A percentile compares a stretch with the other conserved stretches of the same genome.
Conservation (phyloP, 2,329 filamentous ascomycete genomes). For the Colletotrichum limetticola region DNA sequence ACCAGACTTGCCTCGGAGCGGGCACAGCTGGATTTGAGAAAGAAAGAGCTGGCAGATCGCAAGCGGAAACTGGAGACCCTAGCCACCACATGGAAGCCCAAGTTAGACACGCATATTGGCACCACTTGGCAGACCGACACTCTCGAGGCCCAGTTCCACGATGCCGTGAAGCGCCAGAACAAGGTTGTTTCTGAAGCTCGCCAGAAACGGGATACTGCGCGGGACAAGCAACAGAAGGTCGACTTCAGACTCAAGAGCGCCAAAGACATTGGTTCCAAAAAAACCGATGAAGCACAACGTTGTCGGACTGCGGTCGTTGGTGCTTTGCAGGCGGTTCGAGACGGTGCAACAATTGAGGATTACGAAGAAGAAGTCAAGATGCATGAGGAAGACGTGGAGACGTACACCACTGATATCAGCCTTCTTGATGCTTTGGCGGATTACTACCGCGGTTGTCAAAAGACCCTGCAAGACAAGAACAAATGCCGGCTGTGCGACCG, state of each 20-base stretch:
- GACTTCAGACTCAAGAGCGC: conserved; percentile 77
- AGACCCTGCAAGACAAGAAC: conserved; percentile 73
- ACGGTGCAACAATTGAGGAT: conserved; percentile 61
- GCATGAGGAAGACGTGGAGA: conserved; percentile 67
- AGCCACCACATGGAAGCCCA: conserved; percentile 77
- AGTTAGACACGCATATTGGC: conserved; percentile 74
- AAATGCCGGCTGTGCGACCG: conserved; percentile 82
- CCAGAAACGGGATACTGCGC: conserved; percentile 75
- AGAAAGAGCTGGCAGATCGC: conserved; percentile 80
- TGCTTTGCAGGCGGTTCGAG: conserved; percentile 57
- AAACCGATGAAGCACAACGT: conserved; percentile 68
- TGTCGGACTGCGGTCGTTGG: conserved; percentile 68
- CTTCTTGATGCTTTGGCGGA: conserved; percentile 75
- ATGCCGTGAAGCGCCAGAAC: conserved; percentile 66
- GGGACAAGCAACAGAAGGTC: conserved; percentile 79
- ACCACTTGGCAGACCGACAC: conserved; percentile 74
- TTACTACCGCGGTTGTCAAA: conserved; percentile 77
- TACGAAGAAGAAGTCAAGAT: conserved; percentile 62
- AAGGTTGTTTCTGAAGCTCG: conserved; percentile 72
- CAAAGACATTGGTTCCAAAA: conserved; percentile 72
- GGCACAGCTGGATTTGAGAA: conserved; percentile 84
- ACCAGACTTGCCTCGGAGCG: conserved; percentile 84
- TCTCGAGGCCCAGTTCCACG: conserved; percentile 78
- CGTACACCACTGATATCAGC: conserved; percentile 73
- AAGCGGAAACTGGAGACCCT: conserved; percentile 82